Base-by-base conservation (phyloP, 225 moss, liverwort and hornwort species). In the Bryum argenteum region DNA sequence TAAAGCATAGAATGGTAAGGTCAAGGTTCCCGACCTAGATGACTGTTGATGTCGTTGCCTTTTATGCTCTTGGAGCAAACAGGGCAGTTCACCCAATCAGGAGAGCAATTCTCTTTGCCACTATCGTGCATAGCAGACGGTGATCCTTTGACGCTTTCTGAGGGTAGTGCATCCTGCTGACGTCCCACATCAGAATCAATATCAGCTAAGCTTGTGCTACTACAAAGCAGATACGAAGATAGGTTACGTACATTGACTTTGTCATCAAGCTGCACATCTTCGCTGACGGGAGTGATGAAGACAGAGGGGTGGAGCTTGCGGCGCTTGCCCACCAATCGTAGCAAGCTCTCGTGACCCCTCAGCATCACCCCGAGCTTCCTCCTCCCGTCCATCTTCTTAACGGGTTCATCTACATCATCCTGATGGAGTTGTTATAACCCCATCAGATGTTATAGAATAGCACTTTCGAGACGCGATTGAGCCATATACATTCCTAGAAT, bases 321-420 rank as follows among this genome's bases (percentile, higher is more conserved):
- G 20, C 97, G 87, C 86, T 94, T 97, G 70, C 96, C 97, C 40
- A 97, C 88, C 65, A 97, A 71, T 68, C 89, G 87, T 23, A 91
- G 74, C 62, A 97, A 81, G 63, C 90, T 89, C 69, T 93, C 94
- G 61, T 90, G 96, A 37, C 96, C 96, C 75, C 75, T 83, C 62
- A 88, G 69, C 88, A 82, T 80, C 78, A 72, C 78, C 66, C 69
- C 53, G 24, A 57, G 39, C 77, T 77, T 84, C 77, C 84, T 77
- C 71, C 80, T 74, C 57, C 74, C 74, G 39, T 80, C 80, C 84
- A 74, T 80, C 67, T 21, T 67, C 67, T 17, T 28, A 15, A 70
- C 6, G 10, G 11, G 38, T 24, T 73, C 77, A 77, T 74, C 66
- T 55, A 10, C 48, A 70, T 75, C 65, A 11, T 56, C 54, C 58